Percentiles rank a stretch among this genome's conserved stretches.
These are phyloP conservation scores for Comarum palustre DNA, from an alignment of 306 rosid genomes.

Conservation along the genomic window DNA sequence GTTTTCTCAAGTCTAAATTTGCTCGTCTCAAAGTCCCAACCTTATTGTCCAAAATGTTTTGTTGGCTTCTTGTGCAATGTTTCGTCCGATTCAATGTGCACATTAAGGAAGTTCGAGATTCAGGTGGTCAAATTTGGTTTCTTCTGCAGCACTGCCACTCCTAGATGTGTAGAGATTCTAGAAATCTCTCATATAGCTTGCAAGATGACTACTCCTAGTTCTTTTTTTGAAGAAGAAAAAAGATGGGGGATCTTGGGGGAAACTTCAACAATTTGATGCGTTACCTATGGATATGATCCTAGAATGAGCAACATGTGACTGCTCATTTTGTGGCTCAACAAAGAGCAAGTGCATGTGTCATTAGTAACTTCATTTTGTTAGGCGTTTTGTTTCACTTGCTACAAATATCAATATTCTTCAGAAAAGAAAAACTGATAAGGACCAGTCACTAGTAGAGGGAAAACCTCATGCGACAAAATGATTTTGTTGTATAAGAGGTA, in stretches of 20 bases:
- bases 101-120: not conserved
- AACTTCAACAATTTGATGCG: not conserved
- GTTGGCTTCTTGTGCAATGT: not conserved
- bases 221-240: not conserved
- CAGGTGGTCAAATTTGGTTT: slow-evolving; percentile 5
- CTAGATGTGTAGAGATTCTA: not conserved
- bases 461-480: too few species aligned
- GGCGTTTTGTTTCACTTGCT: too few species aligned
- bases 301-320: not conserved
- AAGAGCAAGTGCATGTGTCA: not conserved
- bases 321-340: not conserved
- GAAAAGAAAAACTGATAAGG: too few species aligned
- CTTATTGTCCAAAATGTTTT: not conserved
- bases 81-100: not conserved
- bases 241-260: not conserved
- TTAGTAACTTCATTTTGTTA: not conserved
- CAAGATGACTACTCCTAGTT: not conserved
- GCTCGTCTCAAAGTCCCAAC: not conserved
- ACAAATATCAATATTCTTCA: too few species aligned
- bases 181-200: not conserved
- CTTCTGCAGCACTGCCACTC: not conserved
- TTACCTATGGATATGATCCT: not conserved
- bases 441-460: too few species aligned
- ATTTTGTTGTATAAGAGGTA: too few species aligned
- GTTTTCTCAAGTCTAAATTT: not conserved